A percentile compares a stretch with the other conserved stretches of the same genome.
phyloP scores from a whole-genome alignment of 129 eudicot species.

The sunflower (Helianthus annuus) region DNA sequence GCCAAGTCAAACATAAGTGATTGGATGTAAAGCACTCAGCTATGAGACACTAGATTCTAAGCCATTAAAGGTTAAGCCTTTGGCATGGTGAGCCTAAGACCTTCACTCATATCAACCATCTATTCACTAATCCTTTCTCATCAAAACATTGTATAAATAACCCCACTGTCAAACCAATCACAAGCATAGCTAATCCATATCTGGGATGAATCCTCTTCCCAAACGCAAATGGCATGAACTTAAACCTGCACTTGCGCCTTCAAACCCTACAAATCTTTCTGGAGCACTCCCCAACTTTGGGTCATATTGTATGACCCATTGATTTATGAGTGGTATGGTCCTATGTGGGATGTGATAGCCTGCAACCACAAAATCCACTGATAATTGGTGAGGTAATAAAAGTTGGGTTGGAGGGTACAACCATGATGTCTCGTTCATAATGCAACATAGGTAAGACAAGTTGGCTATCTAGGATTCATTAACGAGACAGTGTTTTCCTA shows the following conservation, averaged over 20 bases:
- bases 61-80: conserved; percentile 31
- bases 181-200: not conserved
- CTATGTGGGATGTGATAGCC: conserved; percentile 53
- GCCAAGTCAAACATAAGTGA: too few relatives aligned
- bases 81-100: conserved; percentile 31
- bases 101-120: conserved; percentile 48
- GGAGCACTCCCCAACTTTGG: conserved; percentile 47
- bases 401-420: conserved; percentile 38
- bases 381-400: conserved; percentile 38
- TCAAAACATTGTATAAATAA: conserved; percentile 26
- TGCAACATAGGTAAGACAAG: conserved; percentile 44
- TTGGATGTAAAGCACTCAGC: too few relatives aligned
- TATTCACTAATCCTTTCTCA: conserved; percentile 35
- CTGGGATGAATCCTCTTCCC: conserved; percentile 17
- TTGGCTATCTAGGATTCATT: conserved; percentile 37
- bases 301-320: conserved; percentile 49
- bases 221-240: conserved; percentile 51
- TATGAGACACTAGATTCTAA: not conserved
- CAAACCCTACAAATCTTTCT: conserved; percentile 43
- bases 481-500: conserved; percentile 32
- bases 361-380: conserved; percentile 37
- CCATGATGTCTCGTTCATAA: conserved; percentile 42
- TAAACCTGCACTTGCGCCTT: conserved; percentile 34
- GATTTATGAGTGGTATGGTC: conserved; percentile 47
- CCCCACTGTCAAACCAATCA: conserved; percentile 30